Evolutionary conservation across 192 early-diverging fungal species (phyloP).

Genomic region (Backusella westeae): DNA sequence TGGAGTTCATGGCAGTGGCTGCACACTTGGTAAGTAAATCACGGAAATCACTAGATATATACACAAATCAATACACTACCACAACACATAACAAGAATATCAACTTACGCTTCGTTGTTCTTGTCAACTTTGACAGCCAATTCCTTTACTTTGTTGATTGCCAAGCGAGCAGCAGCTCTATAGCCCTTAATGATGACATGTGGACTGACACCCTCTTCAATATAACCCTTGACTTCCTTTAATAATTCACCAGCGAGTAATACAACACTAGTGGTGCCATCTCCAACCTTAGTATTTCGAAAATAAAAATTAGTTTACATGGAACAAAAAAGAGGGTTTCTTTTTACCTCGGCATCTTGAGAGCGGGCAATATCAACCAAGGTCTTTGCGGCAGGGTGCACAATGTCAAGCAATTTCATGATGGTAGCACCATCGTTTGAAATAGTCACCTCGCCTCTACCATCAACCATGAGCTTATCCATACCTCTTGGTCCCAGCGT

Average conservation of each 20-base stretch:
- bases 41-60: conserved; percentile 78
- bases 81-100: no score
- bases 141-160: conserved; percentile 92
- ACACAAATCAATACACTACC: no score
- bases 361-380: conserved; percentile 97
- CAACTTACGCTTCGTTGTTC: conserved; percentile 62
- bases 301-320: no score
- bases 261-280: conserved; percentile 97
- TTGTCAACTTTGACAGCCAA: conserved; percentile 85
- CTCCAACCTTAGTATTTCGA: conserved; percentile 68
- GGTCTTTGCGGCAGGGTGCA: conserved; percentile 97
- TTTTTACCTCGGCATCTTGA: conserved; percentile 89
- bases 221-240: conserved; percentile 89
- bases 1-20: conserved; percentile 97
- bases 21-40: conserved; percentile 93
- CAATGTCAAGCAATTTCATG: conserved; percentile 95
- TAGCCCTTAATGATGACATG: conserved; percentile 96
- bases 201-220: conserved; percentile 95
- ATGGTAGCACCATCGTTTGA: conserved; percentile 99
- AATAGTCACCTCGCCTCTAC: conserved; percentile 87
- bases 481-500: conserved; percentile 98
- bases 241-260: conserved; percentile 95
- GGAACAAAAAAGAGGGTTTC: no score
- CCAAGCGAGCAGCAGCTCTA: conserved; percentile 87
- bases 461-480: conserved; percentile 99